Evolutionary conservation across 2,329 filamentous ascomycete species (phyloP).

Genomic region (Xylariales sp.): DNA sequence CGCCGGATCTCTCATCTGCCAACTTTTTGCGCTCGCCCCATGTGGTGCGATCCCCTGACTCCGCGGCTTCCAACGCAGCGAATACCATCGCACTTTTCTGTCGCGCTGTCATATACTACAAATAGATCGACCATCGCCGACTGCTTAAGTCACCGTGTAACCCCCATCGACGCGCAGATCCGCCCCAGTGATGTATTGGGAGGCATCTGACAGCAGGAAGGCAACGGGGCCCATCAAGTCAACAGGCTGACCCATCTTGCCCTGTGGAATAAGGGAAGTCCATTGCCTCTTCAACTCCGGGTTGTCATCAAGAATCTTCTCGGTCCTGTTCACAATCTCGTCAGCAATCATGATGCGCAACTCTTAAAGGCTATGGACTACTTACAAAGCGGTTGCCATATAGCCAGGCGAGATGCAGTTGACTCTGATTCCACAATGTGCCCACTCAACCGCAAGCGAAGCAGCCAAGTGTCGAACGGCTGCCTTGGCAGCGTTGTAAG

Average conservation of each 20-base stretch:
- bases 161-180: slow-evolving; percentile 81
- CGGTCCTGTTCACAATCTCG: slow-evolving; percentile 53
- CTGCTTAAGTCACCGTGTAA: slow-evolving; percentile 70
- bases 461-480: slow-evolving; percentile 84
- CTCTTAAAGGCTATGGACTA: slow-evolving; percentile 13
- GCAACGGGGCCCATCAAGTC: slow-evolving; percentile 92
- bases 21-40: neutral
- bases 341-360: slow-evolving; percentile 7
- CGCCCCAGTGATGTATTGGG: slow-evolving; percentile 66
- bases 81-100: neutral
- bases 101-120: too few species aligned
- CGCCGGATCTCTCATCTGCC: too few species aligned
- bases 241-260: slow-evolving; percentile 87
- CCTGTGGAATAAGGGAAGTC: slow-evolving; percentile 87
- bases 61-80: too few species aligned
- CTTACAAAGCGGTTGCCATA: slow-evolving; percentile 90
- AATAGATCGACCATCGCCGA: too few species aligned
- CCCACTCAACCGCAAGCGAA: slow-evolving; percentile 92
- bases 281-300: slow-evolving; percentile 85
- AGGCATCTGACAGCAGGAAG: slow-evolving; percentile 78
- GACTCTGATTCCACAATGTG: slow-evolving; percentile 78
- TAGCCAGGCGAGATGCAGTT: slow-evolving; percentile 96
- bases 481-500: slow-evolving; percentile 91
- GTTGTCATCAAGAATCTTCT: slow-evolving; percentile 92
- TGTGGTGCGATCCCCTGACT: too few species aligned